A percentile compares a stretch with the other conserved stretches of the same genome.
These are phyloP conservation scores for Capsicum chinense DNA, from an alignment of 257 asterid genomes.

Conservation along the genomic window DNA sequence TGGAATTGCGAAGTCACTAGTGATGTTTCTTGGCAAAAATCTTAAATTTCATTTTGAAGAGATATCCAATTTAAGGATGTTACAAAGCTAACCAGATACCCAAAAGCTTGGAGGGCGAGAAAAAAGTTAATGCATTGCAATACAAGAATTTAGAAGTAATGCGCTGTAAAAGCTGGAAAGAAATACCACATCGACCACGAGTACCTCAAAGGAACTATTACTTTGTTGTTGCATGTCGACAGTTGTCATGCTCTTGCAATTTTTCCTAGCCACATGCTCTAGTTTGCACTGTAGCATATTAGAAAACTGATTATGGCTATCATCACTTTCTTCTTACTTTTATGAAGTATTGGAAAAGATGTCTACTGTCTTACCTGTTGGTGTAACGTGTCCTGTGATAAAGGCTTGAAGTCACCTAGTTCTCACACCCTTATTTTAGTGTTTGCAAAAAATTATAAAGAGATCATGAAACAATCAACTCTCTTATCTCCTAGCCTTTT, in stretches of 20 bases:
- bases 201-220: neutral
- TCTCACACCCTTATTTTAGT: neutral
- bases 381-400: neutral
- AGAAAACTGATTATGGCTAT: neutral
- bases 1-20: neutral
- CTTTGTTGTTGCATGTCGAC: neutral
- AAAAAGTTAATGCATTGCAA: neutral
- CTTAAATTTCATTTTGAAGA: neutral
- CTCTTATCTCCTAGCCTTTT: neutral
- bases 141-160: neutral
- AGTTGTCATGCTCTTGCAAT: conserved; percentile 16
- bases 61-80: neutral
- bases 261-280: neutral
- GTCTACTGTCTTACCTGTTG: conserved; percentile 4
- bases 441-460: neutral
- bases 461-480: neutral
- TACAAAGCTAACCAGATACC: neutral
- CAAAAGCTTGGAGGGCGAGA: neutral
- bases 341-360: neutral
- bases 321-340: neutral
- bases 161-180: neutral
- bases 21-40: neutral
- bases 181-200: neutral
- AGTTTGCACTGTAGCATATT: neutral
- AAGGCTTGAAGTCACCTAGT: neutral